Evolutionary conservation across 2,329 filamentous ascomycete genomes (phyloP), one percentile per base, ranked within the genome.

Genomic region (Rasamsonia emersonii): DNA sequence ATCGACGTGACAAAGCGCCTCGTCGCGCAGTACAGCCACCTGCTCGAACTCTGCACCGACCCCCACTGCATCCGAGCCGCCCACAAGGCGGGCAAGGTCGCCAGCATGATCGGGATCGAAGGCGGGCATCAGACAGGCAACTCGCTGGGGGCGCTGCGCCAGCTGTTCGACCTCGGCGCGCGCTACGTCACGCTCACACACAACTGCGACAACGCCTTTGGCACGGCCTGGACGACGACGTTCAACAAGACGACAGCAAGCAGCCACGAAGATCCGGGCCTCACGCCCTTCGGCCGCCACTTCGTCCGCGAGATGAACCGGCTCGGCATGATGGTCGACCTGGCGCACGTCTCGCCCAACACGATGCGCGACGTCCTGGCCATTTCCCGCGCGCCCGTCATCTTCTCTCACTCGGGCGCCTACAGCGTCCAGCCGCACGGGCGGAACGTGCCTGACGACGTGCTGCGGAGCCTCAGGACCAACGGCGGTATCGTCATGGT

Each of bases 161-260:
- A 34, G 30, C 30, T 45, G 5, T 44, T 40, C 14, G 38, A 43
- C 11, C 34, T 40, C 1, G 46, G 46, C 1, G 35, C 30, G 3
- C 35, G 46, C 8, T 49, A 49, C 25, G 43, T 46, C 15, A 47
- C 44, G 2, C 23, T 40, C 4, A 47, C 44, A 1, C 44, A 52
- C 31, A 52, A 52, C 28, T 47, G 46, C 27, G 44, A 52, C 32
- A 52, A 51, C 36, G 40, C 47, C 10, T 52, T 49, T 37, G 46
- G 39, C 5, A 51, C 47, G 2, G 35, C n/a, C n/a, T n/a, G n/a
- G n/a, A n/a, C n/a, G n/a, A n/a, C n/a, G n/a, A n/a, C n/a, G n/a
- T n/a, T n/a, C n/a, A n/a, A n/a, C n/a, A n/a, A n/a, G n/a, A n/a
- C n/a, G n/a, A n/a, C 46, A 19, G 43, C 39, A 2, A 39, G 33